A percentile compares a stretch with the other conserved stretches of the same genome.
Evolutionary conservation across 257 asterid species (phyloP).

Genomic region (Jaltomata sinuosa): DNA sequence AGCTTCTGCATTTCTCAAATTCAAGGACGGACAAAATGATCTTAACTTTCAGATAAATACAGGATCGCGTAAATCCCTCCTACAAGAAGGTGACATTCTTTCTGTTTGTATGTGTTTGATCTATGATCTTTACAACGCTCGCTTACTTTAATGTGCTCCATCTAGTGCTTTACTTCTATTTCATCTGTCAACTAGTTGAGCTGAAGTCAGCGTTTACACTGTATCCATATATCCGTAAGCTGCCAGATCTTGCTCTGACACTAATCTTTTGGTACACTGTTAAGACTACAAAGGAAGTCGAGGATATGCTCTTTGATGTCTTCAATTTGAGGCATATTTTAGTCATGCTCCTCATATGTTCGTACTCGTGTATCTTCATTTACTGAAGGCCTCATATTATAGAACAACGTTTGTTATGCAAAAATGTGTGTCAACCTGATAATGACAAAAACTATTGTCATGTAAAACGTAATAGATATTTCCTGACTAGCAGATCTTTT

Average conservation of each 20-base stretch:
- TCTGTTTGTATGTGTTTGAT: neutral
- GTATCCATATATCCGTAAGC: too few species aligned
- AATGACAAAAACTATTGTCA: neutral
- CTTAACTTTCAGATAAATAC: slow-evolving; percentile 4
- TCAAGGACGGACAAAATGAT: slow-evolving; percentile 14
- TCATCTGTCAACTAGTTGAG: too few species aligned
- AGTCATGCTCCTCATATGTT: neutral
- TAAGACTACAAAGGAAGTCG: neutral
- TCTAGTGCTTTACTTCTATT: neutral
- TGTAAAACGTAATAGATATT: neutral
- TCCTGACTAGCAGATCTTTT: neutral
- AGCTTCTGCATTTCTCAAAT: slow-evolving; percentile 28
- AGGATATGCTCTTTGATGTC: neutral
- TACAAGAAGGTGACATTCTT: slow-evolving; percentile 20
- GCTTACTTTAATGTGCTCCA: neutral
- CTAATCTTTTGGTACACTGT: neutral
- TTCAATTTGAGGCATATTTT: neutral
- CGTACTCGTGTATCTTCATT: neutral
- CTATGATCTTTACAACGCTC: neutral
- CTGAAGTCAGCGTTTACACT: too few species aligned
- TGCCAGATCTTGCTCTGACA: too few species aligned
- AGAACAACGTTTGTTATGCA: neutral
- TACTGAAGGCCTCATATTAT: neutral
- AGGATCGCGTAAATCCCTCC: slow-evolving; percentile 4
- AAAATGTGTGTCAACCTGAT: neutral